A percentile compares a stretch with the other conserved stretches of the same genome.
Conservation (phyloP, 2,329 filamentous ascomycete genomes). For the Leptographium lundbergii region DNA sequence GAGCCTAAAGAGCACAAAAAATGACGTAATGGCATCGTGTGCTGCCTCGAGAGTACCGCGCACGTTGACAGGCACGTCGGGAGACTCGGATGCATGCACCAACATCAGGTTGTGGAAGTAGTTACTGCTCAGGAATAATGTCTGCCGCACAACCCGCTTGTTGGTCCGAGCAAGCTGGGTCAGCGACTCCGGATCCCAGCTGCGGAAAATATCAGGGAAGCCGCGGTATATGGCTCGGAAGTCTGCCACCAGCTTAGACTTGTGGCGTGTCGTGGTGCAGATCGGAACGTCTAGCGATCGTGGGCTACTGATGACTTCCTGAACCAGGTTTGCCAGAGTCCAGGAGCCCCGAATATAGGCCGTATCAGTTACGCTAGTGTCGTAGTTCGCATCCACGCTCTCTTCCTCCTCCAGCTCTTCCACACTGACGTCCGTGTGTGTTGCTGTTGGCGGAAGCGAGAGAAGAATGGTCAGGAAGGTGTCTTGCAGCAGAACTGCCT, state of each 20-base stretch:
- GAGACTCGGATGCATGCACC: conserved; percentile 58
- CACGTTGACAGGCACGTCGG: conserved; percentile 51
- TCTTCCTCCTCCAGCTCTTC: conserved; percentile 58
- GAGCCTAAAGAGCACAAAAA: conserved; percentile 59
- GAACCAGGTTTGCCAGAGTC: conserved; percentile 66
- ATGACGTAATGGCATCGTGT: conserved; percentile 59
- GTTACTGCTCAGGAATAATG: conserved; percentile 67
- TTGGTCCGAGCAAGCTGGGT: conserved; percentile 43
- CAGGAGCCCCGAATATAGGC: conserved; percentile 66
- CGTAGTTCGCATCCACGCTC: conserved; percentile 29
- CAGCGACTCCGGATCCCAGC: conserved; percentile 50
- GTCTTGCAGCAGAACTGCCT: conserved; percentile 68
- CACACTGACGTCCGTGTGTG: conserved; percentile 66
- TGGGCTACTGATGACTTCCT: conserved; percentile 63
- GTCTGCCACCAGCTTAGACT: conserved; percentile 54
- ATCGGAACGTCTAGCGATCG: conserved; percentile 63
- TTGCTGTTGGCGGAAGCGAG: conserved; percentile 64
- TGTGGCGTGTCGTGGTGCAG: conserved; percentile 53
- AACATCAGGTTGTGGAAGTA: conserved; percentile 77
- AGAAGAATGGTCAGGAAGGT: conserved; percentile 70
- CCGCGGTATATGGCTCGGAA: conserved; percentile 61
- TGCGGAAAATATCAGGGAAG: conserved; percentile 58
- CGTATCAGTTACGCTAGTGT: conserved; percentile 51
- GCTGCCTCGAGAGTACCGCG: conserved; percentile 61
- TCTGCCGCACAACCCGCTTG: conserved; percentile 58